These are phyloP conservation scores for Aurifilum marmelostoma DNA, from an alignment of 2,329 filamentous ascomycete genomes.

Conservation along the genomic window DNA sequence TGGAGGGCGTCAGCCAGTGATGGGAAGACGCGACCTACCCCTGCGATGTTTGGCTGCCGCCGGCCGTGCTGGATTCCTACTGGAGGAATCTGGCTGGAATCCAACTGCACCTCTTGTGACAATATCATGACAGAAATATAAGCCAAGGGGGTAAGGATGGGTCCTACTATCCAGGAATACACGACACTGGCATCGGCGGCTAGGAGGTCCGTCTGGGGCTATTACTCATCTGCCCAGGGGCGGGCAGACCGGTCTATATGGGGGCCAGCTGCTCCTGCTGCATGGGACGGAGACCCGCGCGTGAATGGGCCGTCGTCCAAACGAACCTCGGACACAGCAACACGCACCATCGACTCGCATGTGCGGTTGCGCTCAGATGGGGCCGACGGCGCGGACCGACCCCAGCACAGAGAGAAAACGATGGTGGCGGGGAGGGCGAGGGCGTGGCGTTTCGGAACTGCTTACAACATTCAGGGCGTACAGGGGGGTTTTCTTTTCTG, in stretches of 20 bases:
- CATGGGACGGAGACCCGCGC: not conserved
- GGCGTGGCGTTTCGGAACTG: not conserved
- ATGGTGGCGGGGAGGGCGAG: not conserved
- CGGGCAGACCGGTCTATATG: not conserved
- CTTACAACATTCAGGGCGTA: not conserved
- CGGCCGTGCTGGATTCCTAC: not conserved
- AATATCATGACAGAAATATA: not conserved
- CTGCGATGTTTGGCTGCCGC: not conserved
- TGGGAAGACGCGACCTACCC: not conserved
- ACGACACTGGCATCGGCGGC: not conserved
- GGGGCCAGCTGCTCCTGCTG: too few relatives aligned
- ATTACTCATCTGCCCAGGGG: not conserved
- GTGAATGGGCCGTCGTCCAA: not conserved
- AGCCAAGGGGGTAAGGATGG: not conserved
- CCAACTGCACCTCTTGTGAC: not conserved
- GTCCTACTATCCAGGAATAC: not conserved
- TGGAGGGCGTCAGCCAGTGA: conserved; percentile 17
- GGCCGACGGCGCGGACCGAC: conserved; percentile 15
- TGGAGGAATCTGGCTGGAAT: not conserved
- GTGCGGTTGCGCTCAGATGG: conserved; percentile 8
- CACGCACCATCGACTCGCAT: conserved; percentile 1
- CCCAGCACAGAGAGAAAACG: not conserved
- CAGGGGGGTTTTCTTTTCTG: not conserved
- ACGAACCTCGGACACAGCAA: not conserved
- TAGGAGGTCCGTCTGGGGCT: not conserved